Evolutionary conservation across 106 monocot species (phyloP), one percentile per base, ranked within the genome.

Genomic region (Acanthochlamys bracteata): DNA sequence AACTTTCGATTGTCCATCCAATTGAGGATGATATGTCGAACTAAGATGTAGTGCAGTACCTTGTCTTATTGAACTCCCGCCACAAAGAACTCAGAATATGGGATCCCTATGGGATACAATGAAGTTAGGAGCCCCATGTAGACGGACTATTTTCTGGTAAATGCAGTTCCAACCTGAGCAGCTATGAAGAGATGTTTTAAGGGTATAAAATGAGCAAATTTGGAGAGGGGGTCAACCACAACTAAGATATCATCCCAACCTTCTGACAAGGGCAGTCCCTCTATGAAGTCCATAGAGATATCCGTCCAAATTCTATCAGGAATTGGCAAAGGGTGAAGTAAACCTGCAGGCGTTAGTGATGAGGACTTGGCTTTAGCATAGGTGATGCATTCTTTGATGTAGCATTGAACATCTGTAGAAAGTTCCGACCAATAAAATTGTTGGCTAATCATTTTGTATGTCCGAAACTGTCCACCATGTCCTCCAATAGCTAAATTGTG

Each of bases 231-330:
- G 60, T 60, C 7, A 11, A 60, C 27, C 16, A 54, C 53, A 6
- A 67, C 69, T 0, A 69, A 9, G 42, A 59, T 69, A 15, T 15
- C 19, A 25, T 4, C 15, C 1, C 46, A 13, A 0, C 25, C 0
- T 16, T 19, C 10, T 0, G 20, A 22, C 1, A 0, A 11, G 9
- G 71, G 39, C 4, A 63, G 11, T 0, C 55, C 41, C 3, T 1
- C 20, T 16, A 71, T 63, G 16, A 63, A 71, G 23, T 63, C 71
- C 53, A 71, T 53, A 0, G 46, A 14, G 9, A 71, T 22, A 53
- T 53, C 43, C 17, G 61, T 20, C 53, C 71, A 71, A 20, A 54
- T 53, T 26, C 11, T 4, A 0, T 4, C 9, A 3, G 61, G 70
- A 33, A 71, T 51, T 12, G 61, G 60, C 3, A 71, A 26, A 7